phyloP scores from a whole-genome alignment of 2,329 filamentous ascomycete species.

The Ophiostoma sp. region DNA sequence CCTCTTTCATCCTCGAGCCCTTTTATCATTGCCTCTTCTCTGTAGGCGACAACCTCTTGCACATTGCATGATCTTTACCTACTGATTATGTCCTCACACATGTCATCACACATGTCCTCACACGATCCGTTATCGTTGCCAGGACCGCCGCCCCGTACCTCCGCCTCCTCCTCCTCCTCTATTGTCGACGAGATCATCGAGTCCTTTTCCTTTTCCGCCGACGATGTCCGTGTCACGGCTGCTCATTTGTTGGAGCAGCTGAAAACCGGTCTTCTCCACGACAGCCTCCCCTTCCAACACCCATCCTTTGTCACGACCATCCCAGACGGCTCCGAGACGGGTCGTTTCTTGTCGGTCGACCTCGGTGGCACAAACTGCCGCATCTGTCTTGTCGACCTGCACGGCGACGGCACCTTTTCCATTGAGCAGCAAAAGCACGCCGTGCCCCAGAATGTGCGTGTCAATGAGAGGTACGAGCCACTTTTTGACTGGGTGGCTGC shows the following conservation, averaged over 20 bases:
- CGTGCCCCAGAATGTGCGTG: conserved; percentile 87
- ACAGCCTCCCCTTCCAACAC: conserved; percentile 60
- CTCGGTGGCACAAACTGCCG: conserved; percentile 96
- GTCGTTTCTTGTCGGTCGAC: conserved; percentile 91
- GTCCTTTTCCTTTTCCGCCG: not conserved
- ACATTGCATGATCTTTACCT: not conserved
- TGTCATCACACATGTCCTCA: conserved; percentile 13
- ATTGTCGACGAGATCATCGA: conserved; percentile 1
- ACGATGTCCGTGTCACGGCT: not conserved
- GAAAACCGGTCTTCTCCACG: conserved; percentile 1
- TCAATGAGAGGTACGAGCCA: conserved; percentile 76
- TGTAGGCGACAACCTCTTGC: no score
- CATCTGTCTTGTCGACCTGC: conserved; percentile 88
- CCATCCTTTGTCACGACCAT: conserved; percentile 93
- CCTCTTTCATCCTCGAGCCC: not conserved
- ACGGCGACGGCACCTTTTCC: conserved; percentile 91
- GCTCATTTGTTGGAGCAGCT: conserved; percentile 2
- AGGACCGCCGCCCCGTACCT: not conserved
- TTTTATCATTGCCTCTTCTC: not conserved
- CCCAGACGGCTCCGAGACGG: conserved; percentile 95
- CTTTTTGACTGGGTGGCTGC: conserved; percentile 90
- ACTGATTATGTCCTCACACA: not conserved
- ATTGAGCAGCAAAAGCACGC: conserved; percentile 88
- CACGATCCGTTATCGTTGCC: not conserved
- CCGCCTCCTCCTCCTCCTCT: not conserved